Evolutionary conservation across 495 filamentous ascomycete genomes (phyloP), one percentile per base, ranked within the genome.

Genomic region (Xylaria telfairii): DNA sequence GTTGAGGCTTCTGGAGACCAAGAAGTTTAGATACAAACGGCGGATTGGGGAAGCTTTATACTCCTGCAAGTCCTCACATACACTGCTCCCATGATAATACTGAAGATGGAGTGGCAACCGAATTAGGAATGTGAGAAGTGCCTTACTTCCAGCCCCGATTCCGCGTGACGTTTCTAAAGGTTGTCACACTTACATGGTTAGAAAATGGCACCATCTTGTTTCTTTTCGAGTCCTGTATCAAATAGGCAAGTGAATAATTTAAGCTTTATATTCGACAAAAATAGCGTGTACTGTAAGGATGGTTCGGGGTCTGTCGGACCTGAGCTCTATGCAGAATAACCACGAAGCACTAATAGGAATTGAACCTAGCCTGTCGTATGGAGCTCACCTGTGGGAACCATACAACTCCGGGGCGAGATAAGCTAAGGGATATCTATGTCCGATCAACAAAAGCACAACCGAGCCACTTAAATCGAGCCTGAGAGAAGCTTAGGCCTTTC

Each of bases 41-140:
- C 28, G 42, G 44, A 65, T 37, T 4, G 7, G 62, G 15, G 7
- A 47, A 49, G 62, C 62, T 65, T 65, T 65, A 65, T 65, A 65
- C 42, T 51, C 28, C n/a, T 37, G 8, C 8, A 17, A 34, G 10
- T 37, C 28, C 26, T 65, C 17, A 9, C 9, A 65, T 10, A 34
- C n/a, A 51, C 30, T 24, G 26, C 15, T 65, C 62, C 44, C 44
- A 34, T 65, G 62, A 65, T 65, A 24, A 12, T 65, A 65, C 15
- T 34, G 41, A 63, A 30, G 37, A 32, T 46, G 41, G 32, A 24
- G 26, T 47, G n/a, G n/a, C 44, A 65, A 13, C 62, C 62, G 12
- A 39, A 65, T 51, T 65, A 65, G 62, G 62, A 49, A 65, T 65
- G 62, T 65, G 44, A 32, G 10, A 65, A 49, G 62, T 39, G 30